These are phyloP conservation scores for Trypethelium eluteriae DNA, from an alignment of 495 filamentous ascomycete genomes.

Conservation along the genomic window DNA sequence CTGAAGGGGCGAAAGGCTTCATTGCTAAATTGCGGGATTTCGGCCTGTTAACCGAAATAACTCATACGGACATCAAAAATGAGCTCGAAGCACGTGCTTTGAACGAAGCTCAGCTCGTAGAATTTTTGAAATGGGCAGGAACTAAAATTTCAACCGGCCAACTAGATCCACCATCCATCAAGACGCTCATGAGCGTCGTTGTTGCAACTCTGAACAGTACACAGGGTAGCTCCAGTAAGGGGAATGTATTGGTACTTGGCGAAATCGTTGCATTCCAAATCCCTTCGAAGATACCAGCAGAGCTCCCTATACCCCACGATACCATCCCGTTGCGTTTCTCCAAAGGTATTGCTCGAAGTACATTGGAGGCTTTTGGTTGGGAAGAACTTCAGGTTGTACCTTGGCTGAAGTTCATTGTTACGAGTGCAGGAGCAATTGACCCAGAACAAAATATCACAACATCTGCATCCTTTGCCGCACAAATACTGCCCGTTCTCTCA, in stretches of 20 bases:
- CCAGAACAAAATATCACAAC: conserved; percentile 57
- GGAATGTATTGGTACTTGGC: conserved; percentile 66
- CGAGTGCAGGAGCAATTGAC: conserved; percentile 45
- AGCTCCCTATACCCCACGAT: conserved; percentile 72
- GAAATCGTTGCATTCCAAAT: conserved; percentile 66
- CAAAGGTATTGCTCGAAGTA: conserved; percentile 47
- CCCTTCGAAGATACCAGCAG: conserved; percentile 63
- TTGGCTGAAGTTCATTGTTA: conserved; percentile 74
- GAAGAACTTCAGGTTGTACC: conserved; percentile 68
- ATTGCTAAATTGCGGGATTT: conserved; percentile 69
- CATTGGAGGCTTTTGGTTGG: conserved; percentile 77
- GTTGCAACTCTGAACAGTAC: conserved; percentile 68
- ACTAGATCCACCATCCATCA: conserved; percentile 54
- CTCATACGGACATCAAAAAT: conserved; percentile 71
- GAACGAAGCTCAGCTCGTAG: conserved; percentile 60
- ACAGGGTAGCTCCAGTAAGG: conserved; percentile 37
- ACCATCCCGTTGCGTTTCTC: conserved; percentile 79
- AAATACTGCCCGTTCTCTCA: conserved; percentile 72
- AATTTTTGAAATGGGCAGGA: conserved; percentile 77
- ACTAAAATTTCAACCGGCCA: conserved; percentile 58
- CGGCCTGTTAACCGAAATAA: conserved; percentile 74
- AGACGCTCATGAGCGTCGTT: conserved; percentile 65
- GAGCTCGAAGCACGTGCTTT: conserved; percentile 74
- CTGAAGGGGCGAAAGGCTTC: conserved; percentile 55
- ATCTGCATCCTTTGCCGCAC: conserved; percentile 64